Evolutionary conservation across 345 rosid genomes (phyloP).

Genomic region (Bruguiera parviflora): DNA sequence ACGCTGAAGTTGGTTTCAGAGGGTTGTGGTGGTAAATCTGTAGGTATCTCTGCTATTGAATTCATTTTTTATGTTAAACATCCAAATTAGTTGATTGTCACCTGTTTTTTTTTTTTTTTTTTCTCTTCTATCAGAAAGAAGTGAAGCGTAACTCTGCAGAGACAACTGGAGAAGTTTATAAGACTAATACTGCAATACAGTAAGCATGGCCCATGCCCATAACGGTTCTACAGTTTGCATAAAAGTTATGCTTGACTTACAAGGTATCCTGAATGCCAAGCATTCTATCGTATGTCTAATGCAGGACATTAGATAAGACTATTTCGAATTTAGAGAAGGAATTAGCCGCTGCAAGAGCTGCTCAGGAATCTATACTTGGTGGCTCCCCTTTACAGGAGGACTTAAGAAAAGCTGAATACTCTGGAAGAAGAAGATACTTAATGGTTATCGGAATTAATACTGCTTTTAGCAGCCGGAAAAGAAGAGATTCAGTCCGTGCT

Average conservation of each 20-base stretch:
- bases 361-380: conserved; percentile 60
- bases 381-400: conserved; percentile 75
- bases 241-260: background rate
- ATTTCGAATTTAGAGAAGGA: conserved; percentile 97
- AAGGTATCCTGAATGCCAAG: conserved; percentile 4
- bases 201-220: conserved; percentile 34
- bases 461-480: conserved; percentile 89
- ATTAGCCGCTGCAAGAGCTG: conserved; percentile 86
- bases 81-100: conserved; percentile 16
- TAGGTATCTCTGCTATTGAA: conserved; percentile 38
- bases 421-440: conserved; percentile 59
- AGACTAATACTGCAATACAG: conserved; percentile 80
- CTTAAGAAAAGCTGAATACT: conserved; percentile 34
- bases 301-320: conserved; percentile 83
- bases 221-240: background rate
- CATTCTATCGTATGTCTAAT: conserved; percentile 20
- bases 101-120: conserved; percentile 34
- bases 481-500: conserved; percentile 91
- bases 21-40: conserved; percentile 62
- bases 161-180: conserved; percentile 62
- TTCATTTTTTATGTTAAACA: conserved; percentile 6
- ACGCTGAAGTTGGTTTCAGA: conserved; percentile 68
- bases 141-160: conserved; percentile 60
- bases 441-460: conserved; percentile 95
- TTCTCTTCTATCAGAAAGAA: conserved; percentile 58